These are phyloP conservation scores for Holtermanniella nyarrowii DNA, from an alignment of 768 basidiomycete genomes.

Conservation along the genomic window DNA sequence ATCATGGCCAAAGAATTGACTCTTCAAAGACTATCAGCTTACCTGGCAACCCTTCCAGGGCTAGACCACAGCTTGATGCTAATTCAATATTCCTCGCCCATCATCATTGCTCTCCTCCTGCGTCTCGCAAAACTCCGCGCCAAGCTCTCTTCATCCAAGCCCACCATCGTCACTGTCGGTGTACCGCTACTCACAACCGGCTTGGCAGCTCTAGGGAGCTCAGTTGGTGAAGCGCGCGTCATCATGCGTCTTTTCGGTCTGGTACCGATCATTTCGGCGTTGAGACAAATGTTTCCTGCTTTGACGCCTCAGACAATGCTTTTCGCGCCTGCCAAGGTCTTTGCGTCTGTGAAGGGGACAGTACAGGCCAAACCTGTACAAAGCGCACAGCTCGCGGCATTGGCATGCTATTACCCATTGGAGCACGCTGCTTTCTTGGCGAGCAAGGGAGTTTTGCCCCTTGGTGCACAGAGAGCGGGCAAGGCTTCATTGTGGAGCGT, in stretches of 20 bases:
- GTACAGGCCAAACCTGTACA: conserved; percentile 14
- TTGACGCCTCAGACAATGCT: conserved; percentile 26
- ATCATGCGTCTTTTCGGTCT: conserved; percentile 35
- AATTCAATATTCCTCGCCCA: conserved; percentile 31
- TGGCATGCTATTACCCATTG: conserved; percentile 34
- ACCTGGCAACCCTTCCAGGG: conserved; percentile 22
- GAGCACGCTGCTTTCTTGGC: conserved; percentile 34
- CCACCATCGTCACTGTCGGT: background rate
- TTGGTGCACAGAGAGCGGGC: conserved; percentile 9
- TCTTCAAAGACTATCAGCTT: conserved; percentile 3
- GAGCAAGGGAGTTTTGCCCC: conserved; percentile 26
- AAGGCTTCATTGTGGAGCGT: conserved; percentile 32
- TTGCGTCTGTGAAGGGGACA: conserved; percentile 1
- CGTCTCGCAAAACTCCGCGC: conserved; percentile 18
- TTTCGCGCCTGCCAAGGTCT: conserved; percentile 11
- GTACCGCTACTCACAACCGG: background rate
- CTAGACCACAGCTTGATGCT: conserved; percentile 38
- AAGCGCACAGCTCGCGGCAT: conserved; percentile 25
- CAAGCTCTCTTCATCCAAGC: background rate
- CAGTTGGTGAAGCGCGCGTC: conserved; percentile 34
- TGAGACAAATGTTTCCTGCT: background rate
- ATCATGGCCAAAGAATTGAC: background rate
- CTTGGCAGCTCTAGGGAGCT: conserved; percentile 6
- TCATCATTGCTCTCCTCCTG: conserved; percentile 31
- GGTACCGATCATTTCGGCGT: conserved; percentile 16